Percentiles rank a stretch among this genome's conserved stretches.
These are phyloP conservation scores for Capsicum rhomboideum DNA, from an alignment of 257 asterid species.

Conservation along the genomic window DNA sequence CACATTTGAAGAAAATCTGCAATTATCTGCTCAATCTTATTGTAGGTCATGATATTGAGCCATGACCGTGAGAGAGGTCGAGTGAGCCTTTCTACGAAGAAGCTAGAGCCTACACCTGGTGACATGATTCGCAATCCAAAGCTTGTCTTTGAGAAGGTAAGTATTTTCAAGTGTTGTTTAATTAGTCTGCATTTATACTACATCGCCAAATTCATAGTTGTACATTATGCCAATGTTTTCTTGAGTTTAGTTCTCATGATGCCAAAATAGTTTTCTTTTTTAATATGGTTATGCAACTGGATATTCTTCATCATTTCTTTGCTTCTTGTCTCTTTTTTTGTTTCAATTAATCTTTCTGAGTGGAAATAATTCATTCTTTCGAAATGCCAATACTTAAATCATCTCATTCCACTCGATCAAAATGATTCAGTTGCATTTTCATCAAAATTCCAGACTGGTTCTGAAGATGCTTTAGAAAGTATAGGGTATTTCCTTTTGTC, in stretches of 20 bases:
- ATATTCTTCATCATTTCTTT: background rate
- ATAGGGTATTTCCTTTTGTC: background rate
- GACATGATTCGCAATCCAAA: constrained; percentile 98
- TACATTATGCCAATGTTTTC: background rate
- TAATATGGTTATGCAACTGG: background rate
- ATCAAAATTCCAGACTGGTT: background rate
- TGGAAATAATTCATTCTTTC: background rate
- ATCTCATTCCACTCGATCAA: background rate
- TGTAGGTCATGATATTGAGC: constrained; percentile 93
- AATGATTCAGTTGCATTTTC: background rate
- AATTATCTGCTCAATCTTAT: constrained; percentile 5
- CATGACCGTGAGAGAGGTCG: constrained; percentile 99
- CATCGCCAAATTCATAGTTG: background rate
- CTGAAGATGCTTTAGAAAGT: background rate
- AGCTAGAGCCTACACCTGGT: constrained; percentile 97
- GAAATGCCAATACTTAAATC: background rate
- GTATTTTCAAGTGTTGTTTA: background rate
- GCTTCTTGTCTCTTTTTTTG: background rate
- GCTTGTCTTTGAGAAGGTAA: constrained; percentile 89
- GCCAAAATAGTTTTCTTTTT: background rate
- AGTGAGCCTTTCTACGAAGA: constrained; percentile 93
- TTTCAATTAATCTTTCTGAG: background rate
- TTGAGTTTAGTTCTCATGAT: background rate
- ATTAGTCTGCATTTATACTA: background rate
- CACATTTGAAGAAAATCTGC: background rate